A percentile compares a stretch with the other conserved stretches of the same genome.
Conservation (phyloP, 2,329 filamentous ascomycete species). For the Penicillium sp. region DNA sequence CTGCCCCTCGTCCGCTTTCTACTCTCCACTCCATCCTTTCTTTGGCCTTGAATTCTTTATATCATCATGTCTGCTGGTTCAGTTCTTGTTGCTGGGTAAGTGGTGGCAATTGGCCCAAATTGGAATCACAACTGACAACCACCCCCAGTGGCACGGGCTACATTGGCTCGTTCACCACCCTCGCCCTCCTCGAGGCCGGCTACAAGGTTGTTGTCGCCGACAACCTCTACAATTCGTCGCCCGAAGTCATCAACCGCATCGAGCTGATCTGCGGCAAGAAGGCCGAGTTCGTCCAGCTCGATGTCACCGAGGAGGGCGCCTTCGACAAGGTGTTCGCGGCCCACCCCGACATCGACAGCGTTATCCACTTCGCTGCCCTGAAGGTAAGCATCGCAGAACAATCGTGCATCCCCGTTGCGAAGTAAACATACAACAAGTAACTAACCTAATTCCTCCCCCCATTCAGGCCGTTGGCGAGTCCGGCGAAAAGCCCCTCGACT, state of each 20-base stretch:
- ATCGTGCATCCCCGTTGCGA: not conserved
- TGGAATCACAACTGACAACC: constrained; percentile 26
- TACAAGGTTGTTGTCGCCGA: constrained; percentile 97
- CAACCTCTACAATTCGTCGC: constrained; percentile 94
- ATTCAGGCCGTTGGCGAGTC: constrained; percentile 89
- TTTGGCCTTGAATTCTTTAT: not conserved
- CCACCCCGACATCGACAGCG: constrained; percentile 91
- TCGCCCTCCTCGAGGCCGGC: constrained; percentile 85
- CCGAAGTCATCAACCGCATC: constrained; percentile 88
- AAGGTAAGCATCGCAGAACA: constrained; percentile 61
- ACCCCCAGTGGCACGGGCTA: constrained; percentile 79
- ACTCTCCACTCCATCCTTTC: constrained; percentile 8
- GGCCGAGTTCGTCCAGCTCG: constrained; percentile 76
- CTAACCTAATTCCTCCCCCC: constrained; percentile 2
- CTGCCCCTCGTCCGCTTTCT: constrained; percentile 13
- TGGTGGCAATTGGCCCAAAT: constrained; percentile 13
- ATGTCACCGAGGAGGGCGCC: constrained; percentile 79
- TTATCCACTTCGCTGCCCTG: constrained; percentile 96
- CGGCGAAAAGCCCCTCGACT: constrained; percentile 87
- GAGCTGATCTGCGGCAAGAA: constrained; percentile 88
- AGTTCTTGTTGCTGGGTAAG: constrained; percentile 88
- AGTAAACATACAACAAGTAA: not conserved
- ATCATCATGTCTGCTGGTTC: constrained; percentile 72
- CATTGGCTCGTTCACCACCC: constrained; percentile 94
- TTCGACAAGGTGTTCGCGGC: constrained; percentile 84